phyloP scores from a whole-genome alignment of 2,329 filamentous ascomycete genomes.

The Ophiostoma ips region DNA sequence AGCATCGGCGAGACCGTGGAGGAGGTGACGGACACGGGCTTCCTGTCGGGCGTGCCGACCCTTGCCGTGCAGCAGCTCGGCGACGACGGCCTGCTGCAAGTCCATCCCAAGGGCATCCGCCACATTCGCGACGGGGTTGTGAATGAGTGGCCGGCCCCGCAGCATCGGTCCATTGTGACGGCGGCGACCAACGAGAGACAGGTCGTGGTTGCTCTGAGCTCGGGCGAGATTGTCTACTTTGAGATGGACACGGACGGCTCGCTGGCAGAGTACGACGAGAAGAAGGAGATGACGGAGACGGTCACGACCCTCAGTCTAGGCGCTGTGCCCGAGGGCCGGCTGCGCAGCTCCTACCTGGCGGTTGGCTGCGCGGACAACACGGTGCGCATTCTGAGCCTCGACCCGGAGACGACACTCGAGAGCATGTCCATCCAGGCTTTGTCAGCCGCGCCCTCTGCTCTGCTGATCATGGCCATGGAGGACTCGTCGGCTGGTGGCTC shows the following conservation, averaged over 20 bases:
- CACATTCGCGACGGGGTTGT: conserved; percentile 69
- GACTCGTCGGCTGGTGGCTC: conserved; percentile 82
- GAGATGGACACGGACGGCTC: conserved; percentile 90
- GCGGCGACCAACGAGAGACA: conserved; percentile 88
- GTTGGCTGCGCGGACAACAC: conserved; percentile 96
- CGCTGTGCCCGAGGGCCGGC: conserved; percentile 76
- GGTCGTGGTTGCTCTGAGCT: conserved; percentile 85
- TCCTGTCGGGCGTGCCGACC: conserved; percentile 77
- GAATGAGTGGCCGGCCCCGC: conserved; percentile 86
- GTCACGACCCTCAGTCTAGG: conserved; percentile 92
- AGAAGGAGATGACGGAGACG: conserved; percentile 87
- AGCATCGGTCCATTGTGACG: conserved; percentile 88
- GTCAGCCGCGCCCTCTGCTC: conserved; percentile 74
- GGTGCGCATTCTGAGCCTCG: conserved; percentile 79
- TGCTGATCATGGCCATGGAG: conserved; percentile 90
- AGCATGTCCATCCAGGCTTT: conserved; percentile 90
- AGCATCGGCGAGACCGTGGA: conserved; percentile 96
- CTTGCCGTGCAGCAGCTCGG: conserved; percentile 88
- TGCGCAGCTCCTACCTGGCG: conserved; percentile 83
- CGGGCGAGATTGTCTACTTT: conserved; percentile 94
- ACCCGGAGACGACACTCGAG: conserved; percentile 80
- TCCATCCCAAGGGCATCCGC: conserved; percentile 90
- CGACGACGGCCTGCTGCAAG: conserved; percentile 82
- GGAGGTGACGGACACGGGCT: conserved; percentile 86
- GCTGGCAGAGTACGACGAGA: conserved; percentile 86